phyloP scores from a whole-genome alignment of 495 filamentous ascomycete genomes.

The Talaromyces thailandensis region DNA sequence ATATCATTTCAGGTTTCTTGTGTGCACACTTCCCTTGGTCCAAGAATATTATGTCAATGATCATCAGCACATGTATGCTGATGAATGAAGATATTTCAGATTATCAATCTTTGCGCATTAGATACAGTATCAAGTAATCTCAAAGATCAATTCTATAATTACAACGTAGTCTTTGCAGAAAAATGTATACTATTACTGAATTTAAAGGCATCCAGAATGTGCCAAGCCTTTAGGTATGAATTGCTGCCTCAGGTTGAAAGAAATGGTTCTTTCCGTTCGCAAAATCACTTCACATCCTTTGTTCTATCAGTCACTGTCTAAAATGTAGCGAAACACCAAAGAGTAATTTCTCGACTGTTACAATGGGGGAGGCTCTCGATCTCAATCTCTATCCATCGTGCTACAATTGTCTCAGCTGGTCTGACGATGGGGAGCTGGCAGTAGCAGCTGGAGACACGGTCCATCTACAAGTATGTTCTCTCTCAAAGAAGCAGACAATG shows the following conservation, averaged over 20 bases:
- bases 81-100: neutral
- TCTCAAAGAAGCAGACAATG: neutral
- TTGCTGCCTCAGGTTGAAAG: slow-evolving; percentile 2
- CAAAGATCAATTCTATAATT: neutral
- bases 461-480: slow-evolving; percentile 38
- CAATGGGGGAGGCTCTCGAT: slow-evolving; percentile 27
- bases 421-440: slow-evolving; percentile 52
- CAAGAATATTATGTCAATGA: neutral
- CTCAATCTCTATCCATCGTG: slow-evolving; percentile 31
- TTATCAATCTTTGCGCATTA: neutral
- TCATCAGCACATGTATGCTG: neutral
- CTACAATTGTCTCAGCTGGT: slow-evolving; percentile 51
- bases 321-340: neutral
- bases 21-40: neutral
- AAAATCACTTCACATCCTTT: neutral
- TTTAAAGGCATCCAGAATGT: neutral
- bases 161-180: neutral
- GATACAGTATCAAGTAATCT: neutral
- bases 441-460: slow-evolving; percentile 50
- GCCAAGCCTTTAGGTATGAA: slow-evolving; percentile 5
- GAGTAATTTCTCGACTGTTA: neutral
- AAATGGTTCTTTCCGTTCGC: neutral
- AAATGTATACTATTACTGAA: neutral
- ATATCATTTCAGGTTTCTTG: neutral
- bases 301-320: neutral